A percentile compares a stretch with the other conserved stretches of the same genome.
Conservation (phyloP, 441 rosid species). For the Gossypium armourianum region DNA sequence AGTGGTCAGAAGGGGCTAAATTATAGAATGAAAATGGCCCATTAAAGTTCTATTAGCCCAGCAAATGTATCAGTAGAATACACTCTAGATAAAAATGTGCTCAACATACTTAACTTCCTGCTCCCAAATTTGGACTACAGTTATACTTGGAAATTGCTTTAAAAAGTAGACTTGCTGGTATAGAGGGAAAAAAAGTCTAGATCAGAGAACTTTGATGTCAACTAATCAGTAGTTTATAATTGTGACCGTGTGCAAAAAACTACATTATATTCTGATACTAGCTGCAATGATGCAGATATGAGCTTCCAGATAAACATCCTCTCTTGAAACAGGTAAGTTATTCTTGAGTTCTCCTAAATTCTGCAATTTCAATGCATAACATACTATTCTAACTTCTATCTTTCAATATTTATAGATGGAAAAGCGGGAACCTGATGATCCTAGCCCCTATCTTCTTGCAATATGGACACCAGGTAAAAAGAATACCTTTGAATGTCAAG, state of each 20-base stretch:
- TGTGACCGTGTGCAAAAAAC: background rate
- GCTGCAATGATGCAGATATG: conserved; percentile 53
- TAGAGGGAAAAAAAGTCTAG: background rate
- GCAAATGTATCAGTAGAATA: conserved; percentile 8
- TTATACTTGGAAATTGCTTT: conserved; percentile 4
- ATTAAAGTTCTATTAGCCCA: conserved; percentile 7
- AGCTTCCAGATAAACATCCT: conserved; percentile 82
- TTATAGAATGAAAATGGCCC: background rate
- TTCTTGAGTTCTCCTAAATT: conserved; percentile 14
- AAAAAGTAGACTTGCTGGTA: background rate
- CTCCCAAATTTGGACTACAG: background rate
- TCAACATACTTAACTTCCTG: background rate
- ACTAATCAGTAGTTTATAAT: background rate
- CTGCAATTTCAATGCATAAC: conserved; percentile 14
- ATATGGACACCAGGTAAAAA: conserved; percentile 90
- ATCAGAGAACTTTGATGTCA: background rate
- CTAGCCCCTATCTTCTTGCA: conserved; percentile 85
- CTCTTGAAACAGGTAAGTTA: conserved; percentile 63
- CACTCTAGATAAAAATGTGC: conserved; percentile 1
- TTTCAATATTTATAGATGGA: conserved; percentile 53
- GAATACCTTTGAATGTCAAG: background rate
- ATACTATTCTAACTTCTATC: conserved; percentile 16
- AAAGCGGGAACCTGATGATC: conserved; percentile 75
- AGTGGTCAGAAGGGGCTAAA: conserved; percentile 11
- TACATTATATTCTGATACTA: conserved; percentile 5